These are phyloP conservation scores for Penicillium tannophilum DNA, from an alignment of 495 filamentous ascomycete genomes.

Conservation along the genomic window DNA sequence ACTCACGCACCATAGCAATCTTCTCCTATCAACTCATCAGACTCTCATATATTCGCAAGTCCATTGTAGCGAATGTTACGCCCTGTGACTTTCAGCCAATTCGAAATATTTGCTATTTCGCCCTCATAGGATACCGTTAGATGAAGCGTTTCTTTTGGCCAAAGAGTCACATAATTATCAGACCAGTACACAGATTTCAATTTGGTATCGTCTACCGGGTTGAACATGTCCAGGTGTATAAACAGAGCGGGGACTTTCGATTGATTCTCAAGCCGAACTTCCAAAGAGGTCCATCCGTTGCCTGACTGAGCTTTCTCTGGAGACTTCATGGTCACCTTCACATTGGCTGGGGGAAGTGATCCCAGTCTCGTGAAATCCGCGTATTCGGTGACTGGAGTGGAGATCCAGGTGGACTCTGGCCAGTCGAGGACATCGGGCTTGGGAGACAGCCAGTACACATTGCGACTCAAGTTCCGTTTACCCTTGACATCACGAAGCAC, in stretches of 20 bases:
- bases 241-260: constrained; percentile 59
- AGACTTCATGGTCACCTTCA: constrained; percentile 30
- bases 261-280: constrained; percentile 53
- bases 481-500: constrained; percentile 34
- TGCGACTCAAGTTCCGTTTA: constrained; percentile 48
- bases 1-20: neutral
- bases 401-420: constrained; percentile 59
- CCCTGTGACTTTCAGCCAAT: constrained; percentile 14
- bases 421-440: constrained; percentile 55
- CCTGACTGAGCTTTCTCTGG: neutral
- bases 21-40: neutral
- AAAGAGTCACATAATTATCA: constrained; percentile 66
- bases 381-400: constrained; percentile 57
- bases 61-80: neutral
- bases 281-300: constrained; percentile 11
- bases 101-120: neutral
- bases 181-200: constrained; percentile 58
- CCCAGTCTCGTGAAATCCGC: constrained; percentile 53
- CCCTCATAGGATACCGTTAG: constrained; percentile 29
- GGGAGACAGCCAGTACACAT: constrained; percentile 63
- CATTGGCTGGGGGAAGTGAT: constrained; percentile 36
- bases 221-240: constrained; percentile 50
- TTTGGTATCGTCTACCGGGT: constrained; percentile 38
- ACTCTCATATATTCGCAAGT: neutral
- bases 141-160: constrained; percentile 53